These are phyloP conservation scores for Linnemannia exigua DNA, from an alignment of 192 early-diverging fungal species.

Conservation along the genomic window DNA sequence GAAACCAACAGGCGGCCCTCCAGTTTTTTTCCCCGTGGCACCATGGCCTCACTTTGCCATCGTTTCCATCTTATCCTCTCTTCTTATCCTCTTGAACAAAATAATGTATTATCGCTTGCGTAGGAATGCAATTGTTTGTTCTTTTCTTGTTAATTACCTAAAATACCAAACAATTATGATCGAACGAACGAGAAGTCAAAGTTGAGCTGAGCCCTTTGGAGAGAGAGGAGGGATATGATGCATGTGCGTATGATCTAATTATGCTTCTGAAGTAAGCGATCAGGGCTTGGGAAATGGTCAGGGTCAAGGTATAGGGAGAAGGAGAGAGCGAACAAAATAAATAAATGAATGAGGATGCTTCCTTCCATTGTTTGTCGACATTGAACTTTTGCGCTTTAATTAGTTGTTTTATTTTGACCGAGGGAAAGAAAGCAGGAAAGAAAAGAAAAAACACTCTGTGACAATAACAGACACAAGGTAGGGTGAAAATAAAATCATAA, in stretches of 20 bases:
- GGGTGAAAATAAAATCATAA: not conserved
- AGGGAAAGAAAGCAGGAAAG: not conserved
- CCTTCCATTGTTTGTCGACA: not conserved
- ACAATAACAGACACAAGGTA: not conserved
- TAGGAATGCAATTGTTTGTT: not conserved
- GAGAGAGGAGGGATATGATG: not conserved
- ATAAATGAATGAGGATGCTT: too few species aligned
- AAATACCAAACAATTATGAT: not conserved
- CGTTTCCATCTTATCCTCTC: not conserved
- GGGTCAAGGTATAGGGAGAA: too few species aligned
- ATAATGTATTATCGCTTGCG: not conserved
- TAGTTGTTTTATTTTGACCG: not conserved
- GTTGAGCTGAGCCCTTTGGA: not conserved
- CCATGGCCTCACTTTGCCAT: too few species aligned
- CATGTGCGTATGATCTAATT: not conserved
- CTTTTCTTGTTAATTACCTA: too few species aligned
- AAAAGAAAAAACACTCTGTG: not conserved
- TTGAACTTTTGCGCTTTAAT: not conserved
- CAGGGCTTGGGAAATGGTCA: too few species aligned
- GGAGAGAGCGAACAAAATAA: not conserved
- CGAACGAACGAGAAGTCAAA: not conserved
- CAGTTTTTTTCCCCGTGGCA: too few species aligned
- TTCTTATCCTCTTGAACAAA: not conserved
- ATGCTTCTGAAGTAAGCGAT: constrained; percentile 11
- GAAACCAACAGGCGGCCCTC: too few species aligned